Evolutionary conservation across 164 flowering plant species (phyloP), one percentile per base, ranked within the genome.

Genomic region (Vitis riparia): DNA sequence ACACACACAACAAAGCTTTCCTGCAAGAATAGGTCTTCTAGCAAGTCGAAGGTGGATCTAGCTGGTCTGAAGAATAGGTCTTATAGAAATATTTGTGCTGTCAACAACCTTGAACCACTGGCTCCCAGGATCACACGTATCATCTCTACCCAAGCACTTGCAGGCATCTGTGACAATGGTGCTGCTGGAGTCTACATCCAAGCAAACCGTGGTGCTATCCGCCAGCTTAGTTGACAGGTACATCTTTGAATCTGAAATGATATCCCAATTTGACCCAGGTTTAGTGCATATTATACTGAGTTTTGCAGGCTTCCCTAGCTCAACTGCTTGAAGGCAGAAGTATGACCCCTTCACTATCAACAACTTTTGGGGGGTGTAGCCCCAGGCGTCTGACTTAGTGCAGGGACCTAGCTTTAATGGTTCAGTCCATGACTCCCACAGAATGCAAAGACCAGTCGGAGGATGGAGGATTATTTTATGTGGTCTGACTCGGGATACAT

Each of bases 81-180:
- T n/a, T 9, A 0, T 3, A 49, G 58, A 14, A 48, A 76, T 65
- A 66, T 79, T 78, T 10, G 85, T 78, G 79, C 82, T 86, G 69
- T 81, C 75, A 17, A 89, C 81, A 10, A 91, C 67, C 58, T 90
- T 89, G 82, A 91, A 93, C 98, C 98, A 93, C 77, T 93, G 95
- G 71, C 87, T 89, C 2, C 30, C 81, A 7, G 98, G 93, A 51
- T 93, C 92, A 62, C 97, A 91, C 8, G 3, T 67, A 4, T 57
- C 71, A 32, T 86, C 84, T 55, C 62, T 66, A 14, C 73, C 77
- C 75, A 84, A 69, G 73, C 98, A 93, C 58, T 79, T 85, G 77
- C 95, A 93, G 16, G 74, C 37, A 59, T 69, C 86, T 13, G 87
- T 84, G 30, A 88, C 76, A 55, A 93, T 51, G 14, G 16, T 68